Evolutionary conservation across 139 green algal species (phyloP).

Genomic region (Prasinococcaceae sp.): DNA sequence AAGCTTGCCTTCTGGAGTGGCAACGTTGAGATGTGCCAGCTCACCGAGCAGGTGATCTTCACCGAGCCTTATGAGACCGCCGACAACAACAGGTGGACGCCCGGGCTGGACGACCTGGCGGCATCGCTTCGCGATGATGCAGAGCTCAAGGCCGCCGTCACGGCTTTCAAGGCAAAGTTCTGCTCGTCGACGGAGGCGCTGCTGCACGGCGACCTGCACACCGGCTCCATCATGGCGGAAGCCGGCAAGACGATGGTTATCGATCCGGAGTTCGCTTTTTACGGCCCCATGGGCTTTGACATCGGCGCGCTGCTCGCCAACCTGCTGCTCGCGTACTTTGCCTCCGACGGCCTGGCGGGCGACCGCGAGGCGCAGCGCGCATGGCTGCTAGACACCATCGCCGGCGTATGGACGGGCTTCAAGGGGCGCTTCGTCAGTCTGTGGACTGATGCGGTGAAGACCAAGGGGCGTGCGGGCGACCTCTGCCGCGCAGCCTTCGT

Average conservation of each 20-base stretch:
- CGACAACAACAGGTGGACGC: slow-evolving; percentile 62
- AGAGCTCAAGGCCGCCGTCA: slow-evolving; percentile 44
- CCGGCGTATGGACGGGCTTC: slow-evolving; percentile 20
- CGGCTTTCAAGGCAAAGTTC: slow-evolving; percentile 66
- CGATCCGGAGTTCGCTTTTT: slow-evolving; percentile 92
- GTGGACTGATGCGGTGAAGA: background rate
- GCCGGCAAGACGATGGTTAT: slow-evolving; percentile 42
- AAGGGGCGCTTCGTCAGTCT: background rate
- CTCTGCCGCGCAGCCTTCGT: slow-evolving; percentile 27
- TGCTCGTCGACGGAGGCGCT: slow-evolving; percentile 56
- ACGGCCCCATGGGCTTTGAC: slow-evolving; percentile 92
- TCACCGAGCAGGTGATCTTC: slow-evolving; percentile 94
- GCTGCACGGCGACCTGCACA: slow-evolving; percentile 95
- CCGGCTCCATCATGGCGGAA: slow-evolving; percentile 73
- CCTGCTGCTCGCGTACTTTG: slow-evolving; percentile 80
- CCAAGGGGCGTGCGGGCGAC: background rate
- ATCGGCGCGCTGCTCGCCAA: slow-evolving; percentile 86
- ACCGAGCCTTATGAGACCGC: slow-evolving; percentile 68
- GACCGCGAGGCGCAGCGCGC: slow-evolving; percentile 6
- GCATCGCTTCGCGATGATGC: slow-evolving; percentile 46
- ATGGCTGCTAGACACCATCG: slow-evolving; percentile 36
- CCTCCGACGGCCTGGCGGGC: slow-evolving; percentile 38
- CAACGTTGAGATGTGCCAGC: slow-evolving; percentile 76
- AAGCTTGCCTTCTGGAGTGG: slow-evolving; percentile 11
- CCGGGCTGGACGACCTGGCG: slow-evolving; percentile 65